Conservation (phyloP, 192 early-diverging fungal genomes). For the Lobosporangium transversale region DNA sequence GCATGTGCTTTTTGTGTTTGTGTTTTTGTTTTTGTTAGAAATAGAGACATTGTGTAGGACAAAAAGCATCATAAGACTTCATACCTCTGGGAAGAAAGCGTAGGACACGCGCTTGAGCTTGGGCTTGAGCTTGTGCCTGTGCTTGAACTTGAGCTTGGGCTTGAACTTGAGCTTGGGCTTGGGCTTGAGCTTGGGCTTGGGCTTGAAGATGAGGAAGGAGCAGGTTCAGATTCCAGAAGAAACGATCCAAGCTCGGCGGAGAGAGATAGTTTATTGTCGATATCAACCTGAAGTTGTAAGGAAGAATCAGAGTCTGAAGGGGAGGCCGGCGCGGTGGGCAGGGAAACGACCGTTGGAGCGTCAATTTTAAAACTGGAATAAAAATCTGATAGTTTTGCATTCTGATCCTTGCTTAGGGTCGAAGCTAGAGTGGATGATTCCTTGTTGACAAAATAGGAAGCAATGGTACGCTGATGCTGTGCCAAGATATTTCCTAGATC, state of each 20-base stretch:
- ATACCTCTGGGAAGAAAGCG: too few relatives aligned
- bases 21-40: slow-evolving; percentile 4
- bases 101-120: too few relatives aligned
- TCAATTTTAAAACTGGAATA: slow-evolving; percentile 10
- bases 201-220: slow-evolving; percentile 11
- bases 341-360: background rate
- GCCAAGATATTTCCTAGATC: too few relatives aligned
- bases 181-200: slow-evolving; percentile 3
- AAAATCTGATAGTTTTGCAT: slow-evolving; percentile 6
- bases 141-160: too few relatives aligned
- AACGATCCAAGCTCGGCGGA: slow-evolving; percentile 19
- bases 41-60: background rate
- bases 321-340: background rate
- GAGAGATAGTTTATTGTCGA: slow-evolving; percentile 17
- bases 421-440: background rate
- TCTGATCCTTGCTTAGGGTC: background rate
- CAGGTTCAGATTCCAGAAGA: slow-evolving; percentile 7
- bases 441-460: background rate
- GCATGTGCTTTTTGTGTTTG: too few relatives aligned
- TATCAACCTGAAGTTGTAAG: background rate
- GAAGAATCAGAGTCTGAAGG: background rate
- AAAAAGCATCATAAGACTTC: too few relatives aligned
- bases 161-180: too few relatives aligned
- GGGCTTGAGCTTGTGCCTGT: too few relatives aligned
- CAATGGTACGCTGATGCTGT: too few relatives aligned